Conservation (phyloP, 2,329 filamentous ascomycete genomes). For the Harringtonia aguacate region DNA sequence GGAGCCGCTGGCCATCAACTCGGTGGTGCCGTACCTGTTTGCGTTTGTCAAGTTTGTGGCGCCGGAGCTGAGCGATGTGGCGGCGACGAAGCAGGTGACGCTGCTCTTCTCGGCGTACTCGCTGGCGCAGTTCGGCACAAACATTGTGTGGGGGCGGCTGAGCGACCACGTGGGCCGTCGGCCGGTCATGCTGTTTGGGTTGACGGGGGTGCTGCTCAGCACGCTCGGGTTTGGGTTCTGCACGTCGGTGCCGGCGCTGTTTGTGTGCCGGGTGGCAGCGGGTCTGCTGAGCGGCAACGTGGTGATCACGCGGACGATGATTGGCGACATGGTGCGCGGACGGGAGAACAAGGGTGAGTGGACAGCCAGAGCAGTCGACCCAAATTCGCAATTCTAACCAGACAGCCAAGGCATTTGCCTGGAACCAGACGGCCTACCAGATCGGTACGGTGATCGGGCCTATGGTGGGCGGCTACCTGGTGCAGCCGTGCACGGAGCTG, state of each 20-base stretch:
- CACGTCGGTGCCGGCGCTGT: constrained; percentile 1
- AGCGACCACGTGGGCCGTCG: constrained; percentile 8
- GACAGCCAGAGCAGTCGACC: too few relatives aligned
- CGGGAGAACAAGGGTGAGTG: constrained; percentile 6
- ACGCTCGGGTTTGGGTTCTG: constrained; percentile 5
- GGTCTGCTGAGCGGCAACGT: constrained; percentile 9
- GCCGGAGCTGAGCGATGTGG: constrained; percentile 2
- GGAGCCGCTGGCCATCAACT: constrained; percentile 8
- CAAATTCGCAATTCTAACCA: too few relatives aligned
- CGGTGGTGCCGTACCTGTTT: constrained; percentile 8
- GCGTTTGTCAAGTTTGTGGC: constrained; percentile 2
- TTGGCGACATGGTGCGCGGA: constrained; percentile 9
- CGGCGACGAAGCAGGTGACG: constrained; percentile 5
- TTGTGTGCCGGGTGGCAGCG: constrained; percentile 5
- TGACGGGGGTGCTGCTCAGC: constrained; percentile 2
- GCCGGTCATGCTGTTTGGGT: constrained; percentile 7
- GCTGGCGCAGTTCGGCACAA: constrained; percentile 6
- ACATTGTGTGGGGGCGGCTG: constrained; percentile 6
- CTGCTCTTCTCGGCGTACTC: constrained; percentile 6
- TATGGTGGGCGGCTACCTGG: constrained; percentile 8
- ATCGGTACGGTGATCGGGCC: constrained; percentile 8
- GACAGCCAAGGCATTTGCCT: constrained; percentile 6
- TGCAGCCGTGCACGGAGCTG: constrained; percentile 5
- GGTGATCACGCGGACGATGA: constrained; percentile 8
- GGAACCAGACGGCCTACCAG: constrained; percentile 10